Evolutionary conservation across 2,329 filamentous ascomycete genomes (phyloP).

Genomic region (Epichloe typhina): DNA sequence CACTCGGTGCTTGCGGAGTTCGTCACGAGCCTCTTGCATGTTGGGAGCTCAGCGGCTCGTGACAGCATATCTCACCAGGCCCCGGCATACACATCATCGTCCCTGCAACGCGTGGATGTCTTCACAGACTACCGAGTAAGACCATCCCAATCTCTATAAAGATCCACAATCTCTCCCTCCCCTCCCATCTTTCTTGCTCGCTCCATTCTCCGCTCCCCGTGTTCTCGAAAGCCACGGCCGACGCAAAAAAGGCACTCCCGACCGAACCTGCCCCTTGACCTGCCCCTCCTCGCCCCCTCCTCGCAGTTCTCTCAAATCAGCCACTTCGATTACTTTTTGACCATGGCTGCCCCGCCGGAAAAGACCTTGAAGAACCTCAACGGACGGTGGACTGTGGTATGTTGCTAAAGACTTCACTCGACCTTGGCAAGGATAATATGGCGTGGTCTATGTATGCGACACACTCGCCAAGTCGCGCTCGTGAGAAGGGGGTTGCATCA

Average conservation of each 20-base stretch:
- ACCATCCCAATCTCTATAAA: neutral
- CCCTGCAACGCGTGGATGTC: neutral
- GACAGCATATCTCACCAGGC: too few species aligned
- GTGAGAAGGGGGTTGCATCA: neutral
- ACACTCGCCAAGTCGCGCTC: neutral
- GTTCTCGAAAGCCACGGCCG: neutral
- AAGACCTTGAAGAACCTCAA: constrained; percentile 55
- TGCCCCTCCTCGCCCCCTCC: neutral
- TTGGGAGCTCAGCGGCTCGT: too few species aligned
- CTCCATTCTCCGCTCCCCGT: neutral
- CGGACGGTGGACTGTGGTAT: constrained; percentile 58
- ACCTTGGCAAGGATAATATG: neutral
- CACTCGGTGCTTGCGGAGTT: too few species aligned
- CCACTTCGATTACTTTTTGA: neutral
- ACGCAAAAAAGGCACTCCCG: neutral
- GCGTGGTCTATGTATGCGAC: neutral
- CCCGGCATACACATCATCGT: neutral
- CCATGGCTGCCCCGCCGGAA: constrained; percentile 58
- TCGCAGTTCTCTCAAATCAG: neutral
- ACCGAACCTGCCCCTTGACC: neutral
- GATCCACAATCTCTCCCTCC: neutral
- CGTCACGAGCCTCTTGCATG: too few species aligned
- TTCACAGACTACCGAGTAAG: neutral
- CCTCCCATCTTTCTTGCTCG: neutral
- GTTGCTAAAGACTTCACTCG: constrained; percentile 11